Base-by-base conservation (phyloP, 306 rosid species). In the Inga laurina region DNA sequence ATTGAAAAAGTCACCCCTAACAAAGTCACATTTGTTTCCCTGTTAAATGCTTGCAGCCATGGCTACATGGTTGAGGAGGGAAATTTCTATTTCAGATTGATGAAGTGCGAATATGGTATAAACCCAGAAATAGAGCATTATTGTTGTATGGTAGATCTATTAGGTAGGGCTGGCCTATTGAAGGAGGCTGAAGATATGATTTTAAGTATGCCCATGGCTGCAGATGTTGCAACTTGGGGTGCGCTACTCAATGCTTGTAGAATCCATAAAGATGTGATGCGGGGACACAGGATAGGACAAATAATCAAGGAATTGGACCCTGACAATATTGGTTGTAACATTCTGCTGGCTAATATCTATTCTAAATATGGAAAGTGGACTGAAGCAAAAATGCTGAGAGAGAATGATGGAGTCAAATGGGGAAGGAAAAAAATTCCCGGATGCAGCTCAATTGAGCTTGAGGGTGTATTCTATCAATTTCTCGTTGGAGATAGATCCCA, bases 31-130 rank as follows among this genome's bases (percentile, higher is more conserved):
- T 90, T 93, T 81, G 75, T 91, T 78, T 82, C 89, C 22, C 85
- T 93, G 74, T 82, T 93, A 77, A 93, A 85, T 84, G 94, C 92
- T 82, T 93, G 94, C 81, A 88, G 94, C 73, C 96, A 91, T 85
- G 94, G 97, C 11, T 83, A 90, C 77, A 88, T 87, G 86, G 89
- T 90, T 5, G 82, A 88, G 21, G 86, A 90, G 83, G 97, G 94
- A 52, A 85, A 84, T 39, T 39, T 19, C 34, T 87, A 79, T 80
- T 91, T 91, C 64, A 39, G 74, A 10, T 82, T 80, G 62, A 91
- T 91, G 91, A 82, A 80, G 79, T 52, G 51, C 10, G 91, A 87
- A 68, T 87, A 89, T 79, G 87, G 83, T 13, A 48, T 88, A 24
- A 65, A 81, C 77, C 91, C 92, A 4, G 56, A 57, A 62, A 82